A percentile compares a stretch with the other conserved stretches of the same genome.
These are phyloP conservation scores for Solidago caesia DNA, from an alignment of 129 eudicot species.

Conservation along the genomic window DNA sequence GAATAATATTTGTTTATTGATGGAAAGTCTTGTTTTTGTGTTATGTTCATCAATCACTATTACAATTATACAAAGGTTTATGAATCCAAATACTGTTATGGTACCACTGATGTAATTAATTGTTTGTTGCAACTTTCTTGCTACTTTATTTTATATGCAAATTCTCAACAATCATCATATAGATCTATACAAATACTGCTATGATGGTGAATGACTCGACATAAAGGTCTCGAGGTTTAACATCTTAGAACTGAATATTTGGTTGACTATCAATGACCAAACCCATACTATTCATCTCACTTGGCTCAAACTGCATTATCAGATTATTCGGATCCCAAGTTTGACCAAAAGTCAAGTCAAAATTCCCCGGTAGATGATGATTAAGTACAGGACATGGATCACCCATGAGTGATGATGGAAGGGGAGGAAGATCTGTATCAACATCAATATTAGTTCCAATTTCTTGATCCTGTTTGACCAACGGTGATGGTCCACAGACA, in stretches of 20 bases:
- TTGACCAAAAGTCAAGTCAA: constrained; percentile 23
- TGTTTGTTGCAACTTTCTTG: not conserved
- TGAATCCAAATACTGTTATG: not conserved
- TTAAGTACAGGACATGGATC: constrained; percentile 17
- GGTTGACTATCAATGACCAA: constrained; percentile 15
- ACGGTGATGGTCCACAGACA: not conserved
- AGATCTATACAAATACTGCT: not conserved
- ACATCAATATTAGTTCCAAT: not conserved
- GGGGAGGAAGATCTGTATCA: constrained; percentile 27
- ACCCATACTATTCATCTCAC: not conserved
- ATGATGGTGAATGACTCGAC: constrained; percentile 4
- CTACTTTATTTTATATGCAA: not conserved
- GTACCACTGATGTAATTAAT: not conserved
- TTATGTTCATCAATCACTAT: not conserved
- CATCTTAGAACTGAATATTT: constrained; percentile 19
- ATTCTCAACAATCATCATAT: not conserved
- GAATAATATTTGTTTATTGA: not conserved
- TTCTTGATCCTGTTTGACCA: constrained; percentile 11
- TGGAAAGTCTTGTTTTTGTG: constrained; percentile 4
- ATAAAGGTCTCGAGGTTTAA: constrained; percentile 9
- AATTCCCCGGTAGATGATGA: not conserved
- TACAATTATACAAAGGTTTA: not conserved
- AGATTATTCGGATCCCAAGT: constrained; percentile 14
- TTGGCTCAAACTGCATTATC: constrained; percentile 17
- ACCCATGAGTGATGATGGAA: constrained; percentile 27